Evolutionary conservation across 2,329 filamentous ascomycete species (phyloP), one percentile per base, ranked within the genome.

Genomic region (Pseudonectria foliicola): DNA sequence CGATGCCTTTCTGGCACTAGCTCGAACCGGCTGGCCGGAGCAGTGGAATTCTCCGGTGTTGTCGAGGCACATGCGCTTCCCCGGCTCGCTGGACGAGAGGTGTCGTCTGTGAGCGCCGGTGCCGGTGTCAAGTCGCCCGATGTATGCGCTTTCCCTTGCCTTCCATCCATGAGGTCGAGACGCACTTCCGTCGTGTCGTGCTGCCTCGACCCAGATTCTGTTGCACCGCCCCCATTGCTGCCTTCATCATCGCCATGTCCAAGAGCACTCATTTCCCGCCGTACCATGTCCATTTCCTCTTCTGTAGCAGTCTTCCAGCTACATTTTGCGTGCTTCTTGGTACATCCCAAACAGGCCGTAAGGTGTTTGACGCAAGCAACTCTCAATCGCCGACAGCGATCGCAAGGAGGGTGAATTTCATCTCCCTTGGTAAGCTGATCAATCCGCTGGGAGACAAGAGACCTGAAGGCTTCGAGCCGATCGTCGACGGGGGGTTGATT

Each of bases 251-350:
- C 41, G 8, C 37, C 32, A n/a, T 25, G 28, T 13, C 14, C 13
- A 5, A 40, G 29, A 13, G 45, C 30, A 3, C 51, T 52, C 42
- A 56, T 45, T 14, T 61, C 56, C 13, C 43, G 38, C 26, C 45
- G 53, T n/a, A 62, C 33, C 8, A 40, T 34, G 16, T 52, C 50
- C 18, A 66, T 52, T 40, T 94, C 88, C 3, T 82, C 80, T 23
- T 85, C 77, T 12, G 77, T 79, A n/a, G 92, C 76, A 29, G 83
- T 78, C 46, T 80, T 84, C 87, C 87, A 94, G 11, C 79, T 80
- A 57, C 87, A 94, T 51, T 88, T 89, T 13, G 85, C 85, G 55
- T 94, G 87, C 56, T 93, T 93, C 57, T 85, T 89, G 0, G 87
- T 93, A 58, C 87, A 94, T 14, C 85, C 86, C 58, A 82, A 77